phyloP scores from a whole-genome alignment of 345 rosid species.

The Gossypium arboreum region DNA sequence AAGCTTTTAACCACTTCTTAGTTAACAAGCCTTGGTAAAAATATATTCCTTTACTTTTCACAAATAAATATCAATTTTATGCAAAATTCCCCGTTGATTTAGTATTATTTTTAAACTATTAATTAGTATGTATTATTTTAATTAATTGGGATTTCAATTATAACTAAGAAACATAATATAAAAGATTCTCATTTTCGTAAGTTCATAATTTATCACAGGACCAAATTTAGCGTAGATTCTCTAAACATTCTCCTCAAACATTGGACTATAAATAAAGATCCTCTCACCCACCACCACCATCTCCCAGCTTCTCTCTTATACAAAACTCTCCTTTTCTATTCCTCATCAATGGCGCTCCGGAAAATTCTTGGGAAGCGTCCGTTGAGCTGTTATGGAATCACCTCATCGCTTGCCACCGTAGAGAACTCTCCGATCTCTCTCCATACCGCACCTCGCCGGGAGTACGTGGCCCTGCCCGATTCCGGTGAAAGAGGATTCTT shows the following conservation, averaged over 20 bases:
- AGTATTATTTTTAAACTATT: no score
- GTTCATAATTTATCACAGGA: neutral
- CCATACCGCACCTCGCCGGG: conserved; percentile 17
- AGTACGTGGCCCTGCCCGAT: conserved; percentile 40
- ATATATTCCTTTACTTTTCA: no score
- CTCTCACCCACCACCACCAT: neutral
- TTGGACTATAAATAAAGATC: conserved; percentile 36
- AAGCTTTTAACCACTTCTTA: no score
- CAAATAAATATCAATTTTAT: no score
- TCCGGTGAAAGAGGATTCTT: conserved; percentile 30
- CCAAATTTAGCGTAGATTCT: neutral
- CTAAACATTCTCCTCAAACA: conserved; percentile 23
- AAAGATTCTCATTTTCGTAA: neutral
- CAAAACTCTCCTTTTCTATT: neutral
- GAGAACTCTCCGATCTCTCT: conserved; percentile 18
- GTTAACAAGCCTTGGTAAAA: no score
- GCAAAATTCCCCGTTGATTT: no score
- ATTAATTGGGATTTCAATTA: no score
- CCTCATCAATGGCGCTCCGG: conserved; percentile 50
- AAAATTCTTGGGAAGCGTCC: conserved; percentile 38
- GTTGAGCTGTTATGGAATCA: conserved; percentile 20
- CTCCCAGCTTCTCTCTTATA: neutral
- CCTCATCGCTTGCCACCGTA: conserved; percentile 19
- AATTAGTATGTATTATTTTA: no score
- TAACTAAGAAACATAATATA: no score